phyloP scores from a whole-genome alignment of 192 early-diverging fungal species.

The Dimargaris cristalligena region DNA sequence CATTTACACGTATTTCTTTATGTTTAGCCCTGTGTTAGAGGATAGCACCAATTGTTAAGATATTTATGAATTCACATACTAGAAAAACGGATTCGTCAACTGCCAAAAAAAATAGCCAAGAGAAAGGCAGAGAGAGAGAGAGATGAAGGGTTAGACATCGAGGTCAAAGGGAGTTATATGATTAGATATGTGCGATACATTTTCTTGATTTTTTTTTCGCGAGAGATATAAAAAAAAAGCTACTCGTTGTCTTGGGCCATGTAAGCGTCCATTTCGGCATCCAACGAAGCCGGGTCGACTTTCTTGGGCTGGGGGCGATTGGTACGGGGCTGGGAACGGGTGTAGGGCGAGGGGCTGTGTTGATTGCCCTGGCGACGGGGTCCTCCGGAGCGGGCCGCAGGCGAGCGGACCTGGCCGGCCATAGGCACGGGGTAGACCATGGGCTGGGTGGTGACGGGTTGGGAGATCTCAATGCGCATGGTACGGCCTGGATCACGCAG shows the following conservation, averaged over 20 bases:
- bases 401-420: not conserved
- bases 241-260: not conserved
- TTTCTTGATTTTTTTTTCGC: not conserved
- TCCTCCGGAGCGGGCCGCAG: not conserved
- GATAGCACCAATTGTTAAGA: too few relatives aligned
- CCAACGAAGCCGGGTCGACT: not conserved
- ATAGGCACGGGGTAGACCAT: not conserved
- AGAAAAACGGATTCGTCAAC: not conserved
- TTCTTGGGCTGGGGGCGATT: too few relatives aligned
- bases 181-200: not conserved
- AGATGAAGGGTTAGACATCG: not conserved
- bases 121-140: not conserved
- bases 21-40: too few relatives aligned
- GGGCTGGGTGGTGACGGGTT: not conserved
- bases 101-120: not conserved
- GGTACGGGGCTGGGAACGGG: not conserved
- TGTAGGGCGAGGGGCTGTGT: not conserved
- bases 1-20: too few relatives aligned
- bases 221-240: too few relatives aligned
- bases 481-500: too few relatives aligned
- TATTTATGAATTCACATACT: too few relatives aligned
- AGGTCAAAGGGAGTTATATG: not conserved
- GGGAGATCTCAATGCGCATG: not conserved
- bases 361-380: not conserved
- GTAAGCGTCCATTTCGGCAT: conserved; percentile 3